Percentiles rank a stretch among this genome's conserved stretches.
Conservation (phyloP, 2,329 filamentous ascomycete genomes). For the Penicillium thymicola region DNA sequence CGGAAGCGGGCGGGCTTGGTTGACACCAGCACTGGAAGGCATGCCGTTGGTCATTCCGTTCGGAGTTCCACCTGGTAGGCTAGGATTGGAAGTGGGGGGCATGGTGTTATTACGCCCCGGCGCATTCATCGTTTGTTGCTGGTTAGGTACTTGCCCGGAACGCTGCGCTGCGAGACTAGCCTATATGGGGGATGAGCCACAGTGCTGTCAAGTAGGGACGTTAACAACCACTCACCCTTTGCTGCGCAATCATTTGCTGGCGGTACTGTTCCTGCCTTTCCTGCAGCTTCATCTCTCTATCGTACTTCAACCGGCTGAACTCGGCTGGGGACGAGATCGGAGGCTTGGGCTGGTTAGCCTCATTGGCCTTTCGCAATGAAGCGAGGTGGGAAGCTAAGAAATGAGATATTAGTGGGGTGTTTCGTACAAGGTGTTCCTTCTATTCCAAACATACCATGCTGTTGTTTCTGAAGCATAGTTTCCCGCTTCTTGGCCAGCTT, state of each 20-base stretch:
- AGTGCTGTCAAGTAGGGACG: neutral
- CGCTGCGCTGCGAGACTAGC: conserved; percentile 45
- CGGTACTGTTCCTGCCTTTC: conserved; percentile 59
- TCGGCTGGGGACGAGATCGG: conserved; percentile 76
- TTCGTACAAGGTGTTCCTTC: neutral
- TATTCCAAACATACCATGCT: conserved; percentile 57
- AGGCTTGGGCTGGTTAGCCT: conserved; percentile 58
- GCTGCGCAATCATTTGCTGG: conserved; percentile 59
- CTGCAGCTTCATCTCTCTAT: conserved; percentile 69
- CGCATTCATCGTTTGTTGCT: conserved; percentile 36
- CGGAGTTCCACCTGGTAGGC: conserved; percentile 39
- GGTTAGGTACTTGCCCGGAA: conserved; percentile 42
- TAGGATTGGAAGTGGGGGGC: conserved; percentile 34
- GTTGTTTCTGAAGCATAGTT: conserved; percentile 77
- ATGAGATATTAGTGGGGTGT: conserved; percentile 12
- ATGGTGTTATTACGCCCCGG: conserved; percentile 41
- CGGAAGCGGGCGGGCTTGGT: conserved; percentile 39
- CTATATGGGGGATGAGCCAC: conserved; percentile 22
- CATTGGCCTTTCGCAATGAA: conserved; percentile 76
- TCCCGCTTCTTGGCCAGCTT: conserved; percentile 95
- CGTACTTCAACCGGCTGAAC: conserved; percentile 84
- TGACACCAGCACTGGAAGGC: conserved; percentile 33
- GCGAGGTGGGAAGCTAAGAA: conserved; percentile 62
- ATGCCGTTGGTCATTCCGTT: conserved; percentile 49
- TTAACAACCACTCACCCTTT: conserved; percentile 42